Conservation (phyloP, 345 rosid genomes). For the Pugionium cornutum region DNA sequence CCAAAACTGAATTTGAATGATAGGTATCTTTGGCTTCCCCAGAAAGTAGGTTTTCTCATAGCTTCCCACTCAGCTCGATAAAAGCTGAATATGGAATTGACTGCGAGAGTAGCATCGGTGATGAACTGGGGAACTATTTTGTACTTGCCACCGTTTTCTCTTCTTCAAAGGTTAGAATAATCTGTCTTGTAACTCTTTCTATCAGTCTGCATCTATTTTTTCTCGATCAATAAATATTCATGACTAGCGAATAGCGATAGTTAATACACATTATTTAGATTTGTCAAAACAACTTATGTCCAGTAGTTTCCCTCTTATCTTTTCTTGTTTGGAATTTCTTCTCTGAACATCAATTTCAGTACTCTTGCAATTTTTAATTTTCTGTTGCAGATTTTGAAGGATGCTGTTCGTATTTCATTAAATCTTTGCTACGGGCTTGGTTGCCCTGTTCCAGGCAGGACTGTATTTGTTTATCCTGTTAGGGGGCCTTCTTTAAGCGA, state of each 20-base stretch:
- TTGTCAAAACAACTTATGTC: too few species aligned
- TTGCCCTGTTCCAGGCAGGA: slow-evolving; percentile 58
- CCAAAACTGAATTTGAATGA: slow-evolving; percentile 26
- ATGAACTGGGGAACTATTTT: slow-evolving; percentile 69
- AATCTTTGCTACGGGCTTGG: slow-evolving; percentile 70
- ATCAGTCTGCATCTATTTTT: neutral
- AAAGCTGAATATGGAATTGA: slow-evolving; percentile 50
- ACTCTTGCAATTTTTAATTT: too few species aligned
- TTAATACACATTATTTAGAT: too few species aligned
- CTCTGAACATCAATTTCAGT: too few species aligned
- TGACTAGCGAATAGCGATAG: too few species aligned
- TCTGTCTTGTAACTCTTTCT: neutral
- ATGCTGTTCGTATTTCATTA: slow-evolving; percentile 63
- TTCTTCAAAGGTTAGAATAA: slow-evolving; percentile 67
- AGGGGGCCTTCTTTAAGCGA: slow-evolving; percentile 41
- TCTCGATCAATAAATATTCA: too few species aligned
- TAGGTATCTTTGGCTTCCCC: slow-evolving; percentile 74
- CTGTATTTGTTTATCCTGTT: slow-evolving; percentile 61
- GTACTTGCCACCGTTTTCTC: slow-evolving; percentile 73
- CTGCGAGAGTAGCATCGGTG: slow-evolving; percentile 35
- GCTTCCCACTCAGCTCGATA: slow-evolving; percentile 57
- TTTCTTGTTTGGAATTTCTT: too few species aligned
- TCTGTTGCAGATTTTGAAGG: slow-evolving; percentile 53
- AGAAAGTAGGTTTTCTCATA: slow-evolving; percentile 39
- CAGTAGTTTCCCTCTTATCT: too few species aligned